Evolutionary conservation across 495 filamentous ascomycete genomes (phyloP).

Genomic region (Aspergillus homomorphus): DNA sequence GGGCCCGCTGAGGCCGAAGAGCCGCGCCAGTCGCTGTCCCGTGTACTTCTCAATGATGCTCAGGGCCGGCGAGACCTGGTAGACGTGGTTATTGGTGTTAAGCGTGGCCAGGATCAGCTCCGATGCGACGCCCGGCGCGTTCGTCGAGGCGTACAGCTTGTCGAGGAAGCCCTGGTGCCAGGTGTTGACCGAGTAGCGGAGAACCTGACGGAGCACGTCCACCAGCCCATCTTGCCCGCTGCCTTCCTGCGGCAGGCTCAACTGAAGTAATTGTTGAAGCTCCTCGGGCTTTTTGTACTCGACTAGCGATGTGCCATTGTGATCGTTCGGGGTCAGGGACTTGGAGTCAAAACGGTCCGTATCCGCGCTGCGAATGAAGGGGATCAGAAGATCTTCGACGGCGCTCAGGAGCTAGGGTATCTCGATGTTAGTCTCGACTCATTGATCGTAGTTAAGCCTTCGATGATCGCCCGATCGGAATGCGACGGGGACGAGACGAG

Average conservation of each 20-base stretch:
- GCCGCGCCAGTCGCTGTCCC: slow-evolving; percentile 59
- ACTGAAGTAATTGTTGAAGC: slow-evolving; percentile 59
- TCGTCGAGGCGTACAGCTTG: slow-evolving; percentile 84
- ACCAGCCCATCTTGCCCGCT: slow-evolving; percentile 70
- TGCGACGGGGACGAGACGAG: not conserved
- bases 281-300: slow-evolving; percentile 69
- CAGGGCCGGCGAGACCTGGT: slow-evolving; percentile 84
- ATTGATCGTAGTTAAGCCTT: not conserved
- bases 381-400: slow-evolving; percentile 70
- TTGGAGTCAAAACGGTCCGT: slow-evolving; percentile 49
- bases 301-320: slow-evolving; percentile 58
- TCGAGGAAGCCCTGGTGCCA: slow-evolving; percentile 96
- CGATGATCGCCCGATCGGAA: not conserved
- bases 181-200: slow-evolving; percentile 87
- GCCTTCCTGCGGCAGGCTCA: slow-evolving; percentile 63
- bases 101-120: slow-evolving; percentile 78
- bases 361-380: slow-evolving; percentile 76
- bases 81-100: slow-evolving; percentile 90
- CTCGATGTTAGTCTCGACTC: not conserved
- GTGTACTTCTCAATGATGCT: slow-evolving; percentile 82
- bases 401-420: slow-evolving; percentile 64
- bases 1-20: slow-evolving; percentile 72
- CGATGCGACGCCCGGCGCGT: slow-evolving; percentile 77
- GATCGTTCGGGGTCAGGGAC: slow-evolving; percentile 25
- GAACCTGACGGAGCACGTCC: slow-evolving; percentile 58